A percentile compares a stretch with the other conserved stretches of the same genome.
phyloP scores from a whole-genome alignment of 1,284 basidiomycete species.

The Ceratobasidium sp. region DNA sequence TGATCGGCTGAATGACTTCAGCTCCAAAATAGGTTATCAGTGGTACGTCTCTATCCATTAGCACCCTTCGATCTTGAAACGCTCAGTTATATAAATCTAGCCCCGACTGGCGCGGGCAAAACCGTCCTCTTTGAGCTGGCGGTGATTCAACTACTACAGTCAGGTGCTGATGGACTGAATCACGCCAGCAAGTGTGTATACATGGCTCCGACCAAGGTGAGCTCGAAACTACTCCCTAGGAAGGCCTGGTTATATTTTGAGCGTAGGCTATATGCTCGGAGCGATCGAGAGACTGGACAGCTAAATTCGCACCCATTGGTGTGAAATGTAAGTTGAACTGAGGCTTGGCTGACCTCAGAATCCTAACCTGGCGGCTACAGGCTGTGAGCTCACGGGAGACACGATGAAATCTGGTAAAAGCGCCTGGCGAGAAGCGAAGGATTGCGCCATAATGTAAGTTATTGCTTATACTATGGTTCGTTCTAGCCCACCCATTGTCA shows the following conservation, averaged over 20 bases:
- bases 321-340: constrained; percentile 71
- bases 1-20: constrained; percentile 45
- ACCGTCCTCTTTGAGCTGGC: constrained; percentile 94
- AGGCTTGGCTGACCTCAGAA: not conserved
- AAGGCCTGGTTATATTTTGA: not conserved
- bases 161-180: constrained; percentile 58
- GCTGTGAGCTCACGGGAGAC: constrained; percentile 93
- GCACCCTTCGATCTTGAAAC: constrained; percentile 32
- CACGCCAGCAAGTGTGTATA: constrained; percentile 82
- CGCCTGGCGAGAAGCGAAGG: constrained; percentile 78
- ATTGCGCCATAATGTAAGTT: constrained; percentile 80
- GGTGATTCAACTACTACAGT: constrained; percentile 81
- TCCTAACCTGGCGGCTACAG: constrained; percentile 58
- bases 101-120: constrained; percentile 94
- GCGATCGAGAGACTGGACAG: constrained; percentile 84
- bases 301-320: constrained; percentile 81
- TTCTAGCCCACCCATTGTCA: not conserved
- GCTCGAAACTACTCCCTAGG: constrained; percentile 19
- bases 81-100: constrained; percentile 57
- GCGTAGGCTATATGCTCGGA: constrained; percentile 88
- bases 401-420: constrained; percentile 73
- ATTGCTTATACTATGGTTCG: not conserved
- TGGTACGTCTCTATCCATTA: constrained; percentile 62
- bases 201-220: constrained; percentile 93
- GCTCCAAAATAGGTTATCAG: constrained; percentile 73